Base-by-base conservation (phyloP, 2,329 filamentous ascomycete species). In the Paracoccidioides lutzii region DNA sequence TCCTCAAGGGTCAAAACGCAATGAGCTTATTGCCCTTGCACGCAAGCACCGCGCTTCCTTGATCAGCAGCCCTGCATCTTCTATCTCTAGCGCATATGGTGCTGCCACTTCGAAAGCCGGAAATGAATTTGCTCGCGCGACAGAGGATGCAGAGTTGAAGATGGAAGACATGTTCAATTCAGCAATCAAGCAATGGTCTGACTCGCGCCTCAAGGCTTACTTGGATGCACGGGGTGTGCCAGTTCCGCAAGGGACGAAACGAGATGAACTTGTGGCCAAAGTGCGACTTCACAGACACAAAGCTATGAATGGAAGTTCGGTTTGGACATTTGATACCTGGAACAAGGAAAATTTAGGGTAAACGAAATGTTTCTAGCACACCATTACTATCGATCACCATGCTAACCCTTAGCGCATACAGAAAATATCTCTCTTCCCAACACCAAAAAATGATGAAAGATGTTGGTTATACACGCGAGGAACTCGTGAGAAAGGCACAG, bases 1-100 rank as follows among this genome's bases (percentile, higher is more conserved):
- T 52, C 93, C 93, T 8, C 91, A 97, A 68, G 93, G 91, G 50
- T 94, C 88, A 66, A 90, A 87, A 77, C 77, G 82, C 63, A 94
- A 96, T 65, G 91, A 98, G 71, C 80, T 97, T 32, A 78, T 94
- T 54, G 90, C 91, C 54, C 81, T 97, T 59, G 85, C 91, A 60
- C 89, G 91, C 68, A 94, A 93, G 78, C 82, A 95, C 73, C 85
- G 87, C 15, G 84, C 83, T 58, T 84, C 89, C 64, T 65, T 73
- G 30, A 58, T 72, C 38, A 43, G 60, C 22, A 63, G 62, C 5
- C 59, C 61, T 6, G 56, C 62, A 40, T 65, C 67, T n/a, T 68
- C 69, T 32, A 66, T 68, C 50, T 78, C 79, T 1, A 67, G 68
- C 30, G 63, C 67, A 32, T 83, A 79, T 59, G 86, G 85, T 56